phyloP scores from a whole-genome alignment of 371 early-diverging fungal genomes.

The Cokeromyces recurvatus region DNA sequence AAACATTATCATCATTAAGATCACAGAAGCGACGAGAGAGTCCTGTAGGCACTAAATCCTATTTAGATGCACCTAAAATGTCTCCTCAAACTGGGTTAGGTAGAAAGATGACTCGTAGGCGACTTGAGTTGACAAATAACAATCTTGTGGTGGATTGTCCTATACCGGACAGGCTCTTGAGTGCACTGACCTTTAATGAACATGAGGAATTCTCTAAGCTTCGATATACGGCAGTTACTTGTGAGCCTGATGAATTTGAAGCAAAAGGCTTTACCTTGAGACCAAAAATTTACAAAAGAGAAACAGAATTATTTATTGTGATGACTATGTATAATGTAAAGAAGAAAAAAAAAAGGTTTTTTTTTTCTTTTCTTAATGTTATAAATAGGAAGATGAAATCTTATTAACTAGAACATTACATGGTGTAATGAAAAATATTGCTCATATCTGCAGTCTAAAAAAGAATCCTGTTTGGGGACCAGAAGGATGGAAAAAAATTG shows the following conservation, averaged over 20 bases:
- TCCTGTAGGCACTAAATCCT: no score
- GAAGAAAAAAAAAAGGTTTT: background rate
- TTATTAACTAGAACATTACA: slow-evolving; percentile 73
- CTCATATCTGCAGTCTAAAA: slow-evolving; percentile 63
- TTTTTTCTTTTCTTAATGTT: background rate
- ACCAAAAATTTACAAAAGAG: slow-evolving; percentile 65
- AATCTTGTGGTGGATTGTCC: slow-evolving; percentile 69
- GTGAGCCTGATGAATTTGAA: slow-evolving; percentile 77
- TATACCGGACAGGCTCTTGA: slow-evolving; percentile 55
- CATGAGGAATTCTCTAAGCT: slow-evolving; percentile 64
- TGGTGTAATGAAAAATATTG: slow-evolving; percentile 77
- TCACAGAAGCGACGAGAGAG: slow-evolving; percentile 2
- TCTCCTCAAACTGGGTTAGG: no score
- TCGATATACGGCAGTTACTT: slow-evolving; percentile 77
- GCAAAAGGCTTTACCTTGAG: slow-evolving; percentile 69
- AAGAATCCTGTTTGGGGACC: slow-evolving; percentile 63
- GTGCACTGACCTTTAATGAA: slow-evolving; percentile 19
- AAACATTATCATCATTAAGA: slow-evolving; percentile 11
- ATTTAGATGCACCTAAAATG: no score
- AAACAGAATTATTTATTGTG: slow-evolving; percentile 84
- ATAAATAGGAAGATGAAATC: slow-evolving; percentile 51
- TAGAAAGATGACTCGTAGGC: slow-evolving; percentile 17
- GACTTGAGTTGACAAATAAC: slow-evolving; percentile 60
- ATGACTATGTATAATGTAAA: slow-evolving; percentile 57
- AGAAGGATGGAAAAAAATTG: slow-evolving; percentile 81